Base-by-base conservation (phyloP, 2,329 filamentous ascomycete genomes). In the Diplodia sapinea region DNA sequence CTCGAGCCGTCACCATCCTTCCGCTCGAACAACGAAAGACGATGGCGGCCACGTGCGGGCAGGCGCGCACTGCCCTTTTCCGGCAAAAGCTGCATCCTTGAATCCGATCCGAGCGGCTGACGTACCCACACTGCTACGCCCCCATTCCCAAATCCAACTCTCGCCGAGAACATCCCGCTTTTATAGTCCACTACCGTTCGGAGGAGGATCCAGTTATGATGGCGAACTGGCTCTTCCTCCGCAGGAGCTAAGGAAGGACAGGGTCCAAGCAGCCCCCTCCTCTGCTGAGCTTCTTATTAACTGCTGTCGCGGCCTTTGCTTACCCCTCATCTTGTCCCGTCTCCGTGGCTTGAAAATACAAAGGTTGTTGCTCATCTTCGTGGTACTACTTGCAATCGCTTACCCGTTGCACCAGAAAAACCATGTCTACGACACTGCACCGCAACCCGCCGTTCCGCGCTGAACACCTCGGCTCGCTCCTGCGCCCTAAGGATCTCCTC, bases 381-480 rank as follows among this genome's bases (percentile, higher is more conserved):
- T 20, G 17, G 20, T 29, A 29, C n/a, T 8, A 26, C 12, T 38
- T 51, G 59, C 61, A 38, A 36, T 66, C 49, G n/a, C 51, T 66
- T 57, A 49, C 51, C 51, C 36, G 26, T 47, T 47, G 51, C 23
- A 36, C 47, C 29, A 55, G 40, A 4, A 11, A 47, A 20, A 52
- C 13, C n/a, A 68, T 68, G 66, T 64, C 66, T 7, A 23, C 59
- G 1, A 40, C 31, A n/a, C 33, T 65, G 50, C 69, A 69, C 52
- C 80, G 79, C 68, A 81, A 80, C 69, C 85, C 86, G 23, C 88
- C 87, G 57, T 91, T 90, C 77, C 86, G 90, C 75, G 88, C 88
- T 68, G 89, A 91, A 77, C 89, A 91, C 71, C 84, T 91, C 69
- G 89, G 89, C 57, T 91, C 89, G 15, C 83, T 91, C 20, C 84